Base-by-base conservation (phyloP, 1,284 basidiomycete species). In the Uromyces viciae-fabae region DNA sequence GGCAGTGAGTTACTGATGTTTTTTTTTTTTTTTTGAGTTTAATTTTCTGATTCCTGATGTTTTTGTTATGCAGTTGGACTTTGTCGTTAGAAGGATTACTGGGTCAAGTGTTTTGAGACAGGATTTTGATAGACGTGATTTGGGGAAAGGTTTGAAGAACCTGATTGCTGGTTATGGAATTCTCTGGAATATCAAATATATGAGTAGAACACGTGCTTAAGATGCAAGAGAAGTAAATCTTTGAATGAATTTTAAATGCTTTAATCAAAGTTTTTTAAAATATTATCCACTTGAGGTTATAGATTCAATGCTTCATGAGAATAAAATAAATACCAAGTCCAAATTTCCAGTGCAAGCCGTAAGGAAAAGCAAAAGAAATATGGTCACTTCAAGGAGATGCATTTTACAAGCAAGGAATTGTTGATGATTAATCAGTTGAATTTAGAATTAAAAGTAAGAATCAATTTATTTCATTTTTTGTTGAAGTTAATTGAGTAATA, bases 171-270 rank as follows among this genome's bases (percentile, higher is more conserved):
- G 52, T 4, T 56, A 56, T 56, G 52, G 52, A 2, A 72, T 72
- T 46, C 28, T 22, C 40, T 72, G 68, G 40, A 72, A 72, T 15
- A 72, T 72, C n/a, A 72, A 72, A 28, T 72, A 72, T 52, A 38
- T 46, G 19, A 72, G 52, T 19, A 25, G 49, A 15, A 54, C 9
- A 19, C 33, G 25, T 40, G 52, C 72, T 38, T 56, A 60, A 11
- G 42, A 56, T 14, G 52, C 72, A 38, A 74, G 72, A 74, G 72
- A 74, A 40, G 71, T 56, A 56, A 11, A 36, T 36, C 28, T 28
- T 72, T 22, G 2, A 52, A n/a, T n/a, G n/a, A n/a, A n/a, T n/a
- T 46, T 8, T 33, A 54, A 3, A 38, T 56, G 8, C 33, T 36
- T 15, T 0, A 31, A 9, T n/a, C n/a, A n/a, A n/a, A n/a, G n/a